Conservation (phyloP, 805 yeast genomes). For the Spathaspora girioi region DNA sequence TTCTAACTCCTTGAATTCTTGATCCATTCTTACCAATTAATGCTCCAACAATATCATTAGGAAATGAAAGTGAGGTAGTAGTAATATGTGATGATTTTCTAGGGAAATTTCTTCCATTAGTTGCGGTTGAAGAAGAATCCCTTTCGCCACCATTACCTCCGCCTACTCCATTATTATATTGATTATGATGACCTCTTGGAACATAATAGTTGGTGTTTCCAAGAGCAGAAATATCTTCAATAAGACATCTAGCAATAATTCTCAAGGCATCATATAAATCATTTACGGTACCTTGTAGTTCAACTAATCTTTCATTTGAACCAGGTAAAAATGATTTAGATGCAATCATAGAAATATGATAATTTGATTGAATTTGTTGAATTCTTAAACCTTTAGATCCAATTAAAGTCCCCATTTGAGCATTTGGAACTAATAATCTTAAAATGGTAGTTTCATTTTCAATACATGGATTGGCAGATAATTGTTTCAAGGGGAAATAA, state of each 20-base stretch:
- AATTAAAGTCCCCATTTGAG: slow-evolving; percentile 84
- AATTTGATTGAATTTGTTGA: slow-evolving; percentile 68
- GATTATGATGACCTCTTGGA: slow-evolving; percentile 34
- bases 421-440: slow-evolving; percentile 74
- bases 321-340: slow-evolving; percentile 78
- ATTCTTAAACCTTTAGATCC: slow-evolving; percentile 82
- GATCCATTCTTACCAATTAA: slow-evolving; percentile 83
- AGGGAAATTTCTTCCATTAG: not conserved
- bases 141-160: slow-evolving; percentile 6
- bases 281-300: slow-evolving; percentile 75
- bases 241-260: slow-evolving; percentile 63
- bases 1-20: slow-evolving; percentile 81
- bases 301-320: slow-evolving; percentile 82
- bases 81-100: slow-evolving; percentile 3
- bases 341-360: slow-evolving; percentile 77
- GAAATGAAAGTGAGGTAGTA: slow-evolving; percentile 53
- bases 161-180: not conserved
- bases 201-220: slow-evolving; percentile 62
- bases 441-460: slow-evolving; percentile 52
- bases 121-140: slow-evolving; percentile 1
- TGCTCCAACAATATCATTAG: slow-evolving; percentile 84
- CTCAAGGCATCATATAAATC: slow-evolving; percentile 55
- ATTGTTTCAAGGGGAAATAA: slow-evolving; percentile 58
- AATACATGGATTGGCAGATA: slow-evolving; percentile 48
- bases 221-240: slow-evolving; percentile 69